Percentiles rank a stretch among this genome's conserved stretches.
phyloP scores from a whole-genome alignment of 2,329 filamentous ascomycete species.

The Endocalyx cinctus region DNA sequence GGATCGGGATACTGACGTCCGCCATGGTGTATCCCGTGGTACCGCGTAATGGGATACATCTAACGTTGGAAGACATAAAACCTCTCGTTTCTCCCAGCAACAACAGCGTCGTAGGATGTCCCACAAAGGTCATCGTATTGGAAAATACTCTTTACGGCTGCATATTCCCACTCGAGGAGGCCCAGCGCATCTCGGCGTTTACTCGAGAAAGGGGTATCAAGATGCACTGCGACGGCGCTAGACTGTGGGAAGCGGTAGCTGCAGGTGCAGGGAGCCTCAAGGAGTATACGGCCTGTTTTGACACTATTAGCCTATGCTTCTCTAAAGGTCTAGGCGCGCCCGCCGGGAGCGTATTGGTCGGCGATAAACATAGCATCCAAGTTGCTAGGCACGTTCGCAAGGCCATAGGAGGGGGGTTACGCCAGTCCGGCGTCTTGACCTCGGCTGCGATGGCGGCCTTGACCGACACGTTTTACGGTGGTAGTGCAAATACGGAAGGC shows the following conservation, averaged over 20 bases:
- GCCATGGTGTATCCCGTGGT: constrained; percentile 64
- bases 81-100: too few species aligned
- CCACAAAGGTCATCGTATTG: constrained; percentile 74
- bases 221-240: constrained; percentile 74
- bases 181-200: constrained; percentile 64
- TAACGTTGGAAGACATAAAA: constrained; percentile 73
- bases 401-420: constrained; percentile 68
- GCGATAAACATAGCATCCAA: constrained; percentile 31
- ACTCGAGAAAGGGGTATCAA: constrained; percentile 59
- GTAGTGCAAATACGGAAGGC: too few species aligned
- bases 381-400: constrained; percentile 52
- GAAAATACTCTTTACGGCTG: constrained; percentile 83
- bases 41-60: constrained; percentile 65
- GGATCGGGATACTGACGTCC: constrained; percentile 66
- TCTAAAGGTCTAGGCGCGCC: constrained; percentile 80
- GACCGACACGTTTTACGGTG: constrained; percentile 40
- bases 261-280: constrained; percentile 62
- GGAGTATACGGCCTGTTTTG: constrained; percentile 60
- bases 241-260: constrained; percentile 76
- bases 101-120: constrained; percentile 60
- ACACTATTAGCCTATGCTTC: constrained; percentile 74
- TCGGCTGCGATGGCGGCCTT: constrained; percentile 68
- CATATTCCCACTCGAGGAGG: constrained; percentile 71
- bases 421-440: constrained; percentile 69
- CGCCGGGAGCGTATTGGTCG: constrained; percentile 70